Evolutionary conservation across 179 eudicot genomes (phyloP).

Genomic region (Beta corolliflora): DNA sequence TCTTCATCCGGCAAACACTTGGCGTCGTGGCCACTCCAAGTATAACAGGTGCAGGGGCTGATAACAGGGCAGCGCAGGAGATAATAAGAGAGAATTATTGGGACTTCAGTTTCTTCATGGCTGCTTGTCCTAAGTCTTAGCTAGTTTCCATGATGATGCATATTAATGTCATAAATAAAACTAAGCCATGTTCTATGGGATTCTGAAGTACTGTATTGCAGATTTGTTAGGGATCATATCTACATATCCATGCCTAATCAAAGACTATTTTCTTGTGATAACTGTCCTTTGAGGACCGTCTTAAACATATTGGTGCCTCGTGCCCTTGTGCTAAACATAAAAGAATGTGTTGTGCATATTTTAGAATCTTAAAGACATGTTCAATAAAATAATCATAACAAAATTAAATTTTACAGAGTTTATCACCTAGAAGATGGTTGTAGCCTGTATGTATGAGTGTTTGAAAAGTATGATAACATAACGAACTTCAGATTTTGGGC

Average conservation of each 20-base stretch:
- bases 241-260: neutral
- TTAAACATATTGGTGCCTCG: too few species aligned
- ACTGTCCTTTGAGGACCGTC: too few species aligned
- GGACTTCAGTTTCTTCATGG: slow-evolving; percentile 16
- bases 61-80: neutral
- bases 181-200: slow-evolving; percentile 10
- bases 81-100: neutral
- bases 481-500: too few species aligned
- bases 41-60: slow-evolving; percentile 31
- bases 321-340: too few species aligned
- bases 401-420: too few species aligned
- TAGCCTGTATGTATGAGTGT: too few species aligned
- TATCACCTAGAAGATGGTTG: too few species aligned
- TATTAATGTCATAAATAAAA: slow-evolving; percentile 7
- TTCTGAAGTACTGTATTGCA: neutral
- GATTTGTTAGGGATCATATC: neutral
- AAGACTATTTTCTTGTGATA: neutral
- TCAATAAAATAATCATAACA: too few species aligned
- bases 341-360: neutral
- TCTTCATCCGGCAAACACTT: slow-evolving; percentile 28
- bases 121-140: neutral
- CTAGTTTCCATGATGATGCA: neutral
- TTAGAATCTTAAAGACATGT: too few species aligned
- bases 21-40: slow-evolving; percentile 29
- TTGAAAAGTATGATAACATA: too few species aligned